Percentiles rank a stretch among this genome's conserved stretches.
These are phyloP conservation scores for Populus deltoides DNA, from an alignment of 345 rosid genomes.

Conservation along the genomic window DNA sequence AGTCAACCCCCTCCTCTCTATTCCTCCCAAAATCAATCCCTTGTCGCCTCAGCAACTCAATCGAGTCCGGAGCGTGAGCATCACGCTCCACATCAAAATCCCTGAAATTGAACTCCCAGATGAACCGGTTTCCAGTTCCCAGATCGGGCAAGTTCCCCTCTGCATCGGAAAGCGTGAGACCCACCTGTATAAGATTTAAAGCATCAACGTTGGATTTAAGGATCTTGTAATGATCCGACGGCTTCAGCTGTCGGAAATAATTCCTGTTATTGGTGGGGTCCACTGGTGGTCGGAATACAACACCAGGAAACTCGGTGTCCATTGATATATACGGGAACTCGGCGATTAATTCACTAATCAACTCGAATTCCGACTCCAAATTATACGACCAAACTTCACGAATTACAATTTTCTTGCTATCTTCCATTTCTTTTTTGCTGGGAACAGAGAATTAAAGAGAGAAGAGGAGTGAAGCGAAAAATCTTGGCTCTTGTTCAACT, in stretches of 20 bases:
- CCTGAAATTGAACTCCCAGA: conserved; percentile 34
- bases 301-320: conserved; percentile 39
- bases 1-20: conserved; percentile 25
- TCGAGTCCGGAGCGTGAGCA: conserved; percentile 27
- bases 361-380: conserved; percentile 27
- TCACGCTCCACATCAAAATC: conserved; percentile 29
- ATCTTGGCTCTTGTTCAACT: background rate
- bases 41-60: conserved; percentile 23
- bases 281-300: conserved; percentile 23
- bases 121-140: conserved; percentile 15
- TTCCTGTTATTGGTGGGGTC: background rate
- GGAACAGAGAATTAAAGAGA: background rate
- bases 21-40: conserved; percentile 32
- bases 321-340: conserved; percentile 33
- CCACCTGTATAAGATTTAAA: conserved; percentile 33
- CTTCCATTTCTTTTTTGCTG: background rate
- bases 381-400: conserved; percentile 35
- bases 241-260: background rate
- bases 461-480: background rate
- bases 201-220: conserved; percentile 32
- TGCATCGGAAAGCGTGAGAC: conserved; percentile 28
- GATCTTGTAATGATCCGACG: conserved; percentile 18
- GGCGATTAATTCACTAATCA: conserved; percentile 23
- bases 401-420: conserved; percentile 14
- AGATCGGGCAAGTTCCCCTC: conserved; percentile 26